These are phyloP conservation scores for Scopulariopsis brevicaulis DNA, from an alignment of 2,329 filamentous ascomycete species.

Conservation along the genomic window DNA sequence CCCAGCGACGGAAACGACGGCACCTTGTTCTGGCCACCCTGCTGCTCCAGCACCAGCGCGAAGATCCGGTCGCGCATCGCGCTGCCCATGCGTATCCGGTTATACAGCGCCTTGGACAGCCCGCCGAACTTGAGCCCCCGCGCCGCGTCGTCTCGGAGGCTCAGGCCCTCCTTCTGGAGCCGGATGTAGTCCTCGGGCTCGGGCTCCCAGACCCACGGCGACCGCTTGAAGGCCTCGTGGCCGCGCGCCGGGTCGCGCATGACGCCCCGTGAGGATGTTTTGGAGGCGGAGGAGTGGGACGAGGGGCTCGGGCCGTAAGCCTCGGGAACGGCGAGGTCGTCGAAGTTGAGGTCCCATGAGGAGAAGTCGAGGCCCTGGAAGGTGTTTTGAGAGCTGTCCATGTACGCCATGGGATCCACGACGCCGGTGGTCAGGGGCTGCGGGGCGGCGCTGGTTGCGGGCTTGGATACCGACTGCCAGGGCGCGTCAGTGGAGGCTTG, in stretches of 20 bases:
- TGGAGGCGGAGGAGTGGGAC: conserved; percentile 12
- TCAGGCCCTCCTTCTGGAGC: background rate
- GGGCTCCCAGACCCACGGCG: conserved; percentile 21
- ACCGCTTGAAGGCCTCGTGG: conserved; percentile 20
- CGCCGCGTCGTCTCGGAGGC: background rate
- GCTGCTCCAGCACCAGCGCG: conserved; percentile 50
- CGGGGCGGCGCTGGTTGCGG: background rate
- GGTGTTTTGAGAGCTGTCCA: conserved; percentile 15
- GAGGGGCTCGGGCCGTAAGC: conserved; percentile 14
- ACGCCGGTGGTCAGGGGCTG: background rate
- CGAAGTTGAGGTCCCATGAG: conserved; percentile 19
- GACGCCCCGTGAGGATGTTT: conserved; percentile 5
- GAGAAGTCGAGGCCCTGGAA: conserved; percentile 20
- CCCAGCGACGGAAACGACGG: conserved; percentile 52
- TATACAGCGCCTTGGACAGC: conserved; percentile 1
- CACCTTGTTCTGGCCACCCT: conserved; percentile 29
- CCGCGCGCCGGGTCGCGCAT: conserved; percentile 14
- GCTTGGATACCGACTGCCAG: background rate
- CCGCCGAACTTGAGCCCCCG: background rate
- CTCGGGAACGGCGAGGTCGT: conserved; percentile 16
- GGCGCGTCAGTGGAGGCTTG: background rate
- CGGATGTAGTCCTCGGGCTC: conserved; percentile 14
- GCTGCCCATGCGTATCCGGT: conserved; percentile 19
- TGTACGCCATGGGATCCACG: conserved; percentile 11
- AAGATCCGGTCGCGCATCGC: conserved; percentile 49